These are phyloP conservation scores for Aspergillus brasiliensis DNA, from an alignment of 2,329 filamentous ascomycete species.

Conservation along the genomic window DNA sequence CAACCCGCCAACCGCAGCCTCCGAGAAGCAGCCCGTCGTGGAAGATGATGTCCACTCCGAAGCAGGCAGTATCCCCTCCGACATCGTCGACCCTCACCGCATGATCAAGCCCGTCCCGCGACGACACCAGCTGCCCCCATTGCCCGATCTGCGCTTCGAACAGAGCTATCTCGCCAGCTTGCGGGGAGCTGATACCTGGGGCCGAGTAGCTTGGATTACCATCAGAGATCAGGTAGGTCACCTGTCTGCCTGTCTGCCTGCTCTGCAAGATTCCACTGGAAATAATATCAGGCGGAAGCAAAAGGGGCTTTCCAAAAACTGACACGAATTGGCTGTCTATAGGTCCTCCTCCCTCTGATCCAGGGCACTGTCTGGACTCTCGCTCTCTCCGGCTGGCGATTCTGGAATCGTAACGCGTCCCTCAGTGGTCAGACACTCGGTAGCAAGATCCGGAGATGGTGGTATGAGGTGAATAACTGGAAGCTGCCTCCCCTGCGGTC, in stretches of 20 bases:
- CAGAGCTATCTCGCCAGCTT: constrained; percentile 97
- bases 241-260: neutral
- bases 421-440: constrained; percentile 77
- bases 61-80: constrained; percentile 49
- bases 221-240: constrained; percentile 75
- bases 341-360: constrained; percentile 82
- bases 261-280: neutral
- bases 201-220: constrained; percentile 81
- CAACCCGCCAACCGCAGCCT: constrained; percentile 76
- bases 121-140: constrained; percentile 63
- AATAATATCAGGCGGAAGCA: neutral
- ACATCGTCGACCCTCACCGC: constrained; percentile 46
- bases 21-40: constrained; percentile 66
- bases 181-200: constrained; percentile 74
- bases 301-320: neutral
- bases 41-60: constrained; percentile 46
- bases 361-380: constrained; percentile 92
- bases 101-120: constrained; percentile 40
- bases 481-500: constrained; percentile 56
- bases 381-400: constrained; percentile 80
- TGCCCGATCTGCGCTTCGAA: constrained; percentile 88
- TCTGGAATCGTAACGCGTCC: constrained; percentile 80
- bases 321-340: neutral
- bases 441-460: constrained; percentile 81
- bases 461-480: constrained; percentile 96